Conservation (phyloP, 176 grass and related monocot genomes). For the Juncus inflexus region DNA sequence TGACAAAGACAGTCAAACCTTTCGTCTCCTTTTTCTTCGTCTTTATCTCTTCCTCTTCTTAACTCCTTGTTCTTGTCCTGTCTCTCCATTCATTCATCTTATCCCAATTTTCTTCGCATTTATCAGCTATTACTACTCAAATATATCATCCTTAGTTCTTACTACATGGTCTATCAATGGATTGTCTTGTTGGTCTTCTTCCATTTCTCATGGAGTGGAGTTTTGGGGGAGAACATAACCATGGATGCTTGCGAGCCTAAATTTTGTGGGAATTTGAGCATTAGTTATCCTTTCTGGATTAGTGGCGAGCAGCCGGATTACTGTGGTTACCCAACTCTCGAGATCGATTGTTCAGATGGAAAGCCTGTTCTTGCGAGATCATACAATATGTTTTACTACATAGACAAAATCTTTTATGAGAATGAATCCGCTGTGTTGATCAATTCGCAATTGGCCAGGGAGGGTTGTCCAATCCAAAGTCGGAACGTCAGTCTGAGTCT, state of each 20-base stretch:
- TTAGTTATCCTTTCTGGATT: conserved; percentile 57
- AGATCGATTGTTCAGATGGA: conserved; percentile 10
- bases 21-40: background rate
- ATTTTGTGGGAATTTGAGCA: conserved; percentile 18
- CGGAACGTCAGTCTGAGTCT: conserved; percentile 27
- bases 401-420: conserved; percentile 16
- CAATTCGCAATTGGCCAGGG: background rate
- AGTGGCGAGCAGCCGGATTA: background rate
- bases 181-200: background rate
- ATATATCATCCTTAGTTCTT: too few species aligned
- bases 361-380: background rate
- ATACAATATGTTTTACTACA: background rate
- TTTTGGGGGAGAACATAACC: too few species aligned
- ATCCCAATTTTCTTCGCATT: background rate
- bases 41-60: background rate
- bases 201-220: background rate
- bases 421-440: conserved; percentile 22
- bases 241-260: conserved; percentile 23
- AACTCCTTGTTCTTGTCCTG: background rate
- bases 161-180: too few species aligned
- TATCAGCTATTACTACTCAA: too few species aligned
- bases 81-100: background rate
- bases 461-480: background rate
- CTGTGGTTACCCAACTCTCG: conserved; percentile 28
- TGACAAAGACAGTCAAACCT: conserved; percentile 15